Conservation (phyloP, 2,329 filamentous ascomycete species). For the Aspergillus sp. region DNA sequence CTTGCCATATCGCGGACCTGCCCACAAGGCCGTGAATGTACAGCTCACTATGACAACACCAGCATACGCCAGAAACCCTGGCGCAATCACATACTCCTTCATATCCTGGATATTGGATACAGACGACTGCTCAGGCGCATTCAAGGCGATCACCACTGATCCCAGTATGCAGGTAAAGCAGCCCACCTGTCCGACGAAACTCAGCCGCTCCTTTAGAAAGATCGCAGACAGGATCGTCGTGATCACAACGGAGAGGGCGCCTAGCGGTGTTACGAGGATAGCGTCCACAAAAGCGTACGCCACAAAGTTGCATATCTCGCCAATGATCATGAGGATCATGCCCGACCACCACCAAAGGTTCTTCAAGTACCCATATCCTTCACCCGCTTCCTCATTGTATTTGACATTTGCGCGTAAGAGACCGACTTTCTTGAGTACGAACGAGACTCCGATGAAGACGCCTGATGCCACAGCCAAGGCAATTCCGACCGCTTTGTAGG, state of each 20-base stretch:
- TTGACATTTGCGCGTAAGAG: conserved; percentile 91
- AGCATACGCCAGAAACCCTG: conserved; percentile 83
- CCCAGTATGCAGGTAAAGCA: conserved; percentile 96
- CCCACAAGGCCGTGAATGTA: conserved; percentile 74
- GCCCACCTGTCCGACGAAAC: conserved; percentile 92
- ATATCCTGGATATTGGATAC: conserved; percentile 90
- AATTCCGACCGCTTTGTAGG: conserved; percentile 87
- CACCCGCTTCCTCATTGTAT: conserved; percentile 92
- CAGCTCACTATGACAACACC: conserved; percentile 80
- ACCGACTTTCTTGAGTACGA: conserved; percentile 93
- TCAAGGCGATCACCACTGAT: conserved; percentile 90
- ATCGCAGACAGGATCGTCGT: conserved; percentile 90
- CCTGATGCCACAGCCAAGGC: conserved; percentile 84
- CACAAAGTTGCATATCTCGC: conserved; percentile 96
- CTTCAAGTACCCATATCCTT: conserved; percentile 96
- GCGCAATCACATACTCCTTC: conserved; percentile 82
- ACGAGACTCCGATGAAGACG: conserved; percentile 90
- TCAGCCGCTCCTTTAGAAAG: conserved; percentile 92
- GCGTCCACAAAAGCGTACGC: conserved; percentile 97
- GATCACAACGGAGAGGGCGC: conserved; percentile 89
- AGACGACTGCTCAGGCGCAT: conserved; percentile 83
- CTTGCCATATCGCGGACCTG: conserved; percentile 86
- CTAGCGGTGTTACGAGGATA: conserved; percentile 90
- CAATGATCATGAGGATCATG: conserved; percentile 96
- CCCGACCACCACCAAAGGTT: conserved; percentile 94